Evolutionary conservation across 176 grass and related monocot genomes (phyloP).

Genomic region (Oryza glaberrima): DNA sequence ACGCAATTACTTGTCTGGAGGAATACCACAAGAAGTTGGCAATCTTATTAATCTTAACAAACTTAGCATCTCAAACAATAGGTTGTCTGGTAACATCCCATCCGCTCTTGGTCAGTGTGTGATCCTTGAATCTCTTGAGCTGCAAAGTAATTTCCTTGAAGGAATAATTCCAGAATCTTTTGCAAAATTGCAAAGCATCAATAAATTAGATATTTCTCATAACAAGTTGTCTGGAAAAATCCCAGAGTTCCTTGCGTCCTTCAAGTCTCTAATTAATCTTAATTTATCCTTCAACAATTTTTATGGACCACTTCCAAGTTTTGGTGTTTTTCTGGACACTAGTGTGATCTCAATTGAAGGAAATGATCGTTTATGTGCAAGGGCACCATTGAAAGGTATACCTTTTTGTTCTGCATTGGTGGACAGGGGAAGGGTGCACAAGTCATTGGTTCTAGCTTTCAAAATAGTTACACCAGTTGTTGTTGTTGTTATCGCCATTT

Average conservation of each 20-base stretch:
- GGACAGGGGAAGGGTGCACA: too few species aligned
- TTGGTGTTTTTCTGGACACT: constrained; percentile 19
- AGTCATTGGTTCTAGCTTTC: too few species aligned
- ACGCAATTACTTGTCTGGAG: background rate
- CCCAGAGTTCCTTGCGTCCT: constrained; percentile 40
- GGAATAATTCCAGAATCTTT: constrained; percentile 57
- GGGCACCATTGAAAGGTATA: background rate
- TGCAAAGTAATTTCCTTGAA: constrained; percentile 53
- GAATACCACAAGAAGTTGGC: constrained; percentile 44
- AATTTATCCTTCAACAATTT: constrained; percentile 62
- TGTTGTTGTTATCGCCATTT: too few species aligned
- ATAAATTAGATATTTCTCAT: constrained; percentile 48
- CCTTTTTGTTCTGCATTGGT: constrained; percentile 21
- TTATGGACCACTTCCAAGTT: constrained; percentile 31
- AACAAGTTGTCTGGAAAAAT: constrained; percentile 56
- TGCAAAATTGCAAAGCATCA: constrained; percentile 39
- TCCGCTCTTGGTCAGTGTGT: constrained; percentile 48
- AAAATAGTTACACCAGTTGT: too few species aligned
- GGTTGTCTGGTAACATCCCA: constrained; percentile 45
- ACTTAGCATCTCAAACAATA: constrained; percentile 44
- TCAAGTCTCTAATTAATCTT: constrained; percentile 2
- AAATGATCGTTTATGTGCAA: constrained; percentile 41
- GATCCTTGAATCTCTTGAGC: constrained; percentile 38
- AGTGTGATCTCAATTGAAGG: constrained; percentile 26
- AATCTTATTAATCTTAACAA: constrained; percentile 32